These are phyloP conservation scores for Biscogniauxia mediterranea DNA, from an alignment of 2,329 filamentous ascomycete genomes.

Conservation along the genomic window DNA sequence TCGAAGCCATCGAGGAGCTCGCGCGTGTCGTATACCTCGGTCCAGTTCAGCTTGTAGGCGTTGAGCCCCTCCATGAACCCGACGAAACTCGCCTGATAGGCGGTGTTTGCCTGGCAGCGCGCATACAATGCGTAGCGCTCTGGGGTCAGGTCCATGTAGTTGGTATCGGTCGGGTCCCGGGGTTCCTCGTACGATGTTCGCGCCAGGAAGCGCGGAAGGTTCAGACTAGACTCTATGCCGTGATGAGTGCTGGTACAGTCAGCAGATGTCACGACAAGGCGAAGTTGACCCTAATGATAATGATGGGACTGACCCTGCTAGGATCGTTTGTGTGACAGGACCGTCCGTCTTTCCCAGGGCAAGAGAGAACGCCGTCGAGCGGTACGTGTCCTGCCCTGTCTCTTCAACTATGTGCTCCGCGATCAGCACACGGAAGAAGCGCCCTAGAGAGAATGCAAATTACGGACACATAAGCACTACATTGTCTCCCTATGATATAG, in stretches of 20 bases:
- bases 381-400: slow-evolving; percentile 10
- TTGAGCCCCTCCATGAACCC: slow-evolving; percentile 37
- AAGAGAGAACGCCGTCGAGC: slow-evolving; percentile 10
- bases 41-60: slow-evolving; percentile 35
- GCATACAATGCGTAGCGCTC: slow-evolving; percentile 34
- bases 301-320: slow-evolving; percentile 6
- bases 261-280: background rate
- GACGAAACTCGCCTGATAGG: slow-evolving; percentile 32
- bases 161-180: slow-evolving; percentile 25
- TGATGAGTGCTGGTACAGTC: slow-evolving; percentile 29
- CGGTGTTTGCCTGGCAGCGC: slow-evolving; percentile 30
- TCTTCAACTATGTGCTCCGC: slow-evolving; percentile 11
- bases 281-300: background rate
- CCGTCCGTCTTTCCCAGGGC: slow-evolving; percentile 6
- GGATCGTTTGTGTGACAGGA: slow-evolving; percentile 11
- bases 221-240: slow-evolving; percentile 26
- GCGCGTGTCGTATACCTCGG: slow-evolving; percentile 28
- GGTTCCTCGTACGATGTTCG: slow-evolving; percentile 35
- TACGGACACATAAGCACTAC: background rate
- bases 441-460: slow-evolving; percentile 6
- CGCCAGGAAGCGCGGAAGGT: slow-evolving; percentile 34
- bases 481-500: background rate
- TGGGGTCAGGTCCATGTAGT: slow-evolving; percentile 22
- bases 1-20: slow-evolving; percentile 20
- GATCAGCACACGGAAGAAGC: slow-evolving; percentile 13